Base-by-base conservation (phyloP, 2,329 filamentous ascomycete genomes). In the Xylaria sp. region DNA sequence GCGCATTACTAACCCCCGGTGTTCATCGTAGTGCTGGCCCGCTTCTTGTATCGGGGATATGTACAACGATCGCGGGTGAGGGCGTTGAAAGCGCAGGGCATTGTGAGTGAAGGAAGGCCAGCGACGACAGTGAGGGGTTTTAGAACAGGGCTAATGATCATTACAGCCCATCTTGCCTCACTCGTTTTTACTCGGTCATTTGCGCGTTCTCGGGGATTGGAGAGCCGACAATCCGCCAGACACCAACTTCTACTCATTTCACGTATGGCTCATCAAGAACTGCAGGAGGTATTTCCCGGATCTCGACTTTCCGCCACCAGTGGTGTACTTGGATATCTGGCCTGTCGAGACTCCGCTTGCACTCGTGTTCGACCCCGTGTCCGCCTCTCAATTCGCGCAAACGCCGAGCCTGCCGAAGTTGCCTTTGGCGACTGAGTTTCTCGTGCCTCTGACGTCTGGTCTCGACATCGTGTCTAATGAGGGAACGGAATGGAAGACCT, bases 381-480 rank as follows among this genome's bases (percentile, higher is more conserved):
- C 71, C 13, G 73, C 72, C 2, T 59, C 73, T n/a, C 75, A 78
- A 37, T 76, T 76, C 65, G 70, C 73, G 2, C 66, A 72, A 18
- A 62, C 57, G 23, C 70, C 72, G 18, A 77, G 70, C 54, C 70
- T 77, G 25, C 74, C 74, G 0, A 77, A 77, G 62, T 34, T 66
- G 15, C 0, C 1, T 20, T 13, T 73, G 0, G 12, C 58, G 2
- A 59, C 12, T 0, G 61, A 73, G 1, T 77, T 69, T 50, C 70
- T 77, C 56, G 34, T 52, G 1, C 80, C 80, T 1, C 64, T 82
- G 8, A 80, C 80, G 1, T 71, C 73, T 28, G 76, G 74, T 15
- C 55, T 74, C 2, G 81, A 82, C 59, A 68, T 82, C 0, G 65
- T 79, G 2, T 76, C 75, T 6, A 74, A 75, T 50, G 78, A 81